Evolutionary conservation across 2,329 filamentous ascomycete genomes (phyloP).

Genomic region (Aspergillus ochraceoroseus): DNA sequence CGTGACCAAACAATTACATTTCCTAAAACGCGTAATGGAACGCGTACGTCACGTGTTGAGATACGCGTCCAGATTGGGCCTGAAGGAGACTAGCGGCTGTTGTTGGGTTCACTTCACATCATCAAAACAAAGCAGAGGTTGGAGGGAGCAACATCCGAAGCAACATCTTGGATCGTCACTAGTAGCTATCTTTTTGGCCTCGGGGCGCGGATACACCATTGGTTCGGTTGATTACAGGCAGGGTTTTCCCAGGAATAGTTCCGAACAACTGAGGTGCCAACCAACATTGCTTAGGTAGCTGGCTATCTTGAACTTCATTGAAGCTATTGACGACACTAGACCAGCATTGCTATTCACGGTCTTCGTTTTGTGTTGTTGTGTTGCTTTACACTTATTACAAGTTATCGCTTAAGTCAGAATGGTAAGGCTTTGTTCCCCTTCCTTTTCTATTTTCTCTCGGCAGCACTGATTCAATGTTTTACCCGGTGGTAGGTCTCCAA

Average conservation of each 20-base stretch:
- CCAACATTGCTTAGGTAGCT: no score
- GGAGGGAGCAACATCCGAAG: constrained; percentile 7
- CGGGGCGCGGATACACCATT: background rate
- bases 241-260: no score
- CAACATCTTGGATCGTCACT: constrained; percentile 3
- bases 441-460: no score
- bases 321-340: no score
- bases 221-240: background rate
- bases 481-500: constrained; percentile 29
- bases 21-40: constrained; percentile 23
- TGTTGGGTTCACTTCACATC: constrained; percentile 11
- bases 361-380: no score
- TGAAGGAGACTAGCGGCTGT: constrained; percentile 15
- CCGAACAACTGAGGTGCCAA: no score
- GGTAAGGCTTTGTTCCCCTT: background rate
- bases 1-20: constrained; percentile 17
- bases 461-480: background rate
- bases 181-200: constrained; percentile 1
- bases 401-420: background rate
- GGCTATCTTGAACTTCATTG: no score
- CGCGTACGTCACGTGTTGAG: constrained; percentile 20
- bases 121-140: constrained; percentile 22
- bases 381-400: background rate
- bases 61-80: background rate
- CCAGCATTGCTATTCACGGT: no score